Conservation (phyloP, 148 eudicot species). For the Nepenthes mirabilis region DNA sequence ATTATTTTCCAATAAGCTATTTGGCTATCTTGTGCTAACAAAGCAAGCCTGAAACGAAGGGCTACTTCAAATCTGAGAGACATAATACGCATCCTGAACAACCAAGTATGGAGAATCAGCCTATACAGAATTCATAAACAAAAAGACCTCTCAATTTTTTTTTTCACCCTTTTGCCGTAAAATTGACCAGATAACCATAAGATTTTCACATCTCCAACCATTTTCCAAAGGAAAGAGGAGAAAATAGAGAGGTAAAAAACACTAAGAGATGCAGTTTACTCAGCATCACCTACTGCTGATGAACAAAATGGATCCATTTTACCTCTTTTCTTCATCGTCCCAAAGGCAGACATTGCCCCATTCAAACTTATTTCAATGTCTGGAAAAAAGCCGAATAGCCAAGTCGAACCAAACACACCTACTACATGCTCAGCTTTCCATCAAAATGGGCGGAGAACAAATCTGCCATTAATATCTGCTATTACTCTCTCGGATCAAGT, state of each 20-base stretch:
- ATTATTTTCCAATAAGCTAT: no score
- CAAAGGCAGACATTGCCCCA: neutral
- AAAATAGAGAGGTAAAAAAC: neutral
- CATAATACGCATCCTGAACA: no score
- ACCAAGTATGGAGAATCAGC: no score
- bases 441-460: neutral
- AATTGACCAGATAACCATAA: neutral
- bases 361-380: neutral
- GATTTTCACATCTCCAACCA: neutral
- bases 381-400: neutral
- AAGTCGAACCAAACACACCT: neutral
- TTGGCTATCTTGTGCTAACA: no score
- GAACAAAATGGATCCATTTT: neutral
- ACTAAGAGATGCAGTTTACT: neutral
- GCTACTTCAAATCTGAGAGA: no score
- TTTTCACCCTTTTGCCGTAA: neutral
- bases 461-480: neutral
- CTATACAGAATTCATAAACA: conserved; percentile 1
- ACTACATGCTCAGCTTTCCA: neutral
- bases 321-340: neutral
- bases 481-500: neutral
- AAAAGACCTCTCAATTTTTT: conserved; percentile 10
- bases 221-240: neutral
- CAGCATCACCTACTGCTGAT: neutral
- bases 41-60: no score